These are phyloP conservation scores for Candida morakotiae DNA, from an alignment of 805 yeast genomes.

Conservation along the genomic window DNA sequence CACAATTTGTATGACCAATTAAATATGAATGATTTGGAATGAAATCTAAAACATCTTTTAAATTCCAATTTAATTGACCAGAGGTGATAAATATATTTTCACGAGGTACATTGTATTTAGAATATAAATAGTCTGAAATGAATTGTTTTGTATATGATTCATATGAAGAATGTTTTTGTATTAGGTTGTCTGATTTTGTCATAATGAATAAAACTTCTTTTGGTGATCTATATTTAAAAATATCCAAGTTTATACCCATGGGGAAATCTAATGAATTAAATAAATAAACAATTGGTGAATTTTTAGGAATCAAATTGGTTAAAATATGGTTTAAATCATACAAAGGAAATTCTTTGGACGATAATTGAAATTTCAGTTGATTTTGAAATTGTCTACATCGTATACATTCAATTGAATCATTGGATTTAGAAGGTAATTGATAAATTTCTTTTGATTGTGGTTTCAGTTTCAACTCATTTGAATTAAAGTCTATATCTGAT, in stretches of 20 bases:
- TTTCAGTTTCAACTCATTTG: neutral
- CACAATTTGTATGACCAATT: conserved; percentile 66
- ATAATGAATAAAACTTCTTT: conserved; percentile 36
- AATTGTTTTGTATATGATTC: conserved; percentile 24
- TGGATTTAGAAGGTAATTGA: neutral
- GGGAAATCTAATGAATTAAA: conserved; percentile 75
- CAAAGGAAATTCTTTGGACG: conserved; percentile 28
- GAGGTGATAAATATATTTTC: conserved; percentile 47
- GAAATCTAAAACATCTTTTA: conserved; percentile 26
- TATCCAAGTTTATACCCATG: conserved; percentile 40
- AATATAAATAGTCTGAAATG: conserved; percentile 29
- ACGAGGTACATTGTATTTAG: conserved; percentile 25
- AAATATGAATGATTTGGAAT: conserved; percentile 44
- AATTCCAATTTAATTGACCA: conserved; percentile 51
- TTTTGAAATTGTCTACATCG: conserved; percentile 53
- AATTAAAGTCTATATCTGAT: conserved; percentile 16
- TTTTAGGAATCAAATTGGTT: conserved; percentile 32
- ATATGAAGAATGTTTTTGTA: conserved; percentile 24
- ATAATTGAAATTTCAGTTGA: conserved; percentile 31
- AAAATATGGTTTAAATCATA: conserved; percentile 17
- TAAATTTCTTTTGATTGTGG: neutral
- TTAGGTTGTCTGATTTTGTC: conserved; percentile 44
- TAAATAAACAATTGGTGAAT: conserved; percentile 53
- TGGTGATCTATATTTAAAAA: conserved; percentile 31
- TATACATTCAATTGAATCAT: conserved; percentile 35